Base-by-base conservation (phyloP, 2,329 filamentous ascomycete genomes). In the Ascochyta clinopodiicola region DNA sequence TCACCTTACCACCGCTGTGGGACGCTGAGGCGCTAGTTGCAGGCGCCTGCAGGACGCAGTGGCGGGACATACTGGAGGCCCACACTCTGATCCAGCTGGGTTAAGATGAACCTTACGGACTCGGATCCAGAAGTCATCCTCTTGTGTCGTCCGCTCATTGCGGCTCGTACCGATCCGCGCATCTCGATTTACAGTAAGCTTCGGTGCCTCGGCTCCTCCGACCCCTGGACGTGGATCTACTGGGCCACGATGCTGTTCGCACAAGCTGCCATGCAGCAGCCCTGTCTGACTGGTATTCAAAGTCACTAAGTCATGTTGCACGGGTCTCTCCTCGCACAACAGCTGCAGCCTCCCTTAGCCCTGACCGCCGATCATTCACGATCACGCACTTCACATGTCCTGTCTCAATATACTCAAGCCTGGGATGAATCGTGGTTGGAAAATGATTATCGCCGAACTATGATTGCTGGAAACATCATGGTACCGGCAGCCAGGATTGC, bases 201-300 rank as follows among this genome's bases (percentile, higher is more conserved):
- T 31, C 37, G 42, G 49, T 42, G 40, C 48, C 59, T 62, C 60
- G 62, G 56, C 53, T 63, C 35, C 52, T 60, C 60, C 66, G 66
- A 72, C 61, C 60, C 46, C 47, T 62, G 49, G 57, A 62, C 49
- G 43, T 59, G 55, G 51, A 60, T 45, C 48, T 40, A 36, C 58
- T 57, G 60, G 57, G 63, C 67, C 69, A 70, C 62, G 57, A 63
- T 66, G 59, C 56, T 59, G 56, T 59, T 67, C 57, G 63, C 64
- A 50, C 66, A 58, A 55, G 46, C 45, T 61, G 46, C 29, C 49
- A 50, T 68, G 67, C 63, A 67, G 65, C 62, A 31, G 29, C 29
- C 29, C 15, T 31, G 29, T 61, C 63, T 61, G 59, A 57, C 57
- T 64, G 42, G 51, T 52, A 54, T 52, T 56, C 47, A 55, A 56